Evolutionary conservation across 2,329 filamentous ascomycete species (phyloP), one percentile per base, ranked within the genome.

Genomic region (Cadophora sp.): DNA sequence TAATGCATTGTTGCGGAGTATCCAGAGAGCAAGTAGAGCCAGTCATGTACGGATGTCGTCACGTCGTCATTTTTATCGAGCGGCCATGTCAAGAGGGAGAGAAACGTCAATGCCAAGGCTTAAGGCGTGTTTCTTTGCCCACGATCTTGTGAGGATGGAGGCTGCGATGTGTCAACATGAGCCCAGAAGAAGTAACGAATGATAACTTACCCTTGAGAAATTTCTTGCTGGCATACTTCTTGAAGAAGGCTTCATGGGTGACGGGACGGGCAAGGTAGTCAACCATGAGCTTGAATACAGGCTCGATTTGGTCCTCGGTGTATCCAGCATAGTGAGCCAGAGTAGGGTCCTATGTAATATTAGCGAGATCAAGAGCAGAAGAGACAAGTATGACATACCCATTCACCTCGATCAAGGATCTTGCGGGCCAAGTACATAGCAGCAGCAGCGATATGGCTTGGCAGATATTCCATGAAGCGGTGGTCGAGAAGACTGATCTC

Each of bases 201-300:
- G 7, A 22, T 60, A 67, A 75, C 86, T 82, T 89, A 97, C 95
- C 94, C 85, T 99, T 99, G 76, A 98, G 84, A 83, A 98, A 99
- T 83, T 97, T 97, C 86, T 98, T 99, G 88, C 93, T 97, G 66
- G 96, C 96, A 80, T 99, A 99, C 82, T 99, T 99, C 88, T 97
- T 97, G 87, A 97, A 98, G 86, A 99, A 97, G 46, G 96, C 97
- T 79, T 98, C 95, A 78, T 99, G 96, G 53, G 91, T 88, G 64
- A 97, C 92, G 29, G 95, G 96, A 14, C 92, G 90, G 68, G 92
- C 92, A 48, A 99, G 90, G 79, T 99, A 99, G 80, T 99, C 94
- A 70, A 99, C 89, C 94, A 99, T 97, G 69, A 98, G 86, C 76
- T 91, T 87, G 77, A 97, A 93, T 50, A 98, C 92, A 12, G 95